A percentile compares a stretch with the other conserved stretches of the same genome.
These are phyloP conservation scores for Lathyrus aphaca DNA, from an alignment of 306 rosid genomes.

Conservation along the genomic window DNA sequence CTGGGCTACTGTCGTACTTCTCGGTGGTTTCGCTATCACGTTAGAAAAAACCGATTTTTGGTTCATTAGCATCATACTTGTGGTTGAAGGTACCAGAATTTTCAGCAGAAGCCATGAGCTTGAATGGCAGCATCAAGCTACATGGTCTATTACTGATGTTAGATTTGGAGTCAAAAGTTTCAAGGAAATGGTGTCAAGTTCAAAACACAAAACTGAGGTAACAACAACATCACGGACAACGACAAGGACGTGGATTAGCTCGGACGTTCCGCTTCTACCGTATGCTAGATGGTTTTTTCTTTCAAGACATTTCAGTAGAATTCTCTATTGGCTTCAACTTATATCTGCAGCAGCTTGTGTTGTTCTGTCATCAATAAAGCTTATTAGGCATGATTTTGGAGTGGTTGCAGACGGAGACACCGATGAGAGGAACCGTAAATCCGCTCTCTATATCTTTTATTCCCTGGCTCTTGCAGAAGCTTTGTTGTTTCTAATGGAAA, in stretches of 20 bases:
- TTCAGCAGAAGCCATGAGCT: constrained; percentile 94
- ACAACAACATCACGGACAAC: constrained; percentile 39
- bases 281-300: constrained; percentile 69
- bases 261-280: constrained; percentile 82
- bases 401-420: constrained; percentile 67
- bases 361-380: constrained; percentile 68
- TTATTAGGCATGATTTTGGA: constrained; percentile 68
- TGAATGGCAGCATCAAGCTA: constrained; percentile 96
- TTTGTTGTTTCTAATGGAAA: constrained; percentile 72
- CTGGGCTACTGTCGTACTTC: constrained; percentile 94
- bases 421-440: constrained; percentile 63
- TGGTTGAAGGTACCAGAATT: constrained; percentile 80
- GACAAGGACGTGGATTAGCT: constrained; percentile 64
- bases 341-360: constrained; percentile 80
- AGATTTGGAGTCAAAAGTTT: constrained; percentile 24
- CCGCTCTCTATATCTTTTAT: constrained; percentile 75
- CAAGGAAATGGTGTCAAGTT: neutral
- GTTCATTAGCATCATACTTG: constrained; percentile 77
- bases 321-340: constrained; percentile 92
- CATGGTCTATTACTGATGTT: constrained; percentile 73
- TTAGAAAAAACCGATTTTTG: constrained; percentile 74
- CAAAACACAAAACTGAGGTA: neutral
- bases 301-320: constrained; percentile 66
- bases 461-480: constrained; percentile 88
- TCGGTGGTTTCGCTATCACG: constrained; percentile 79